phyloP scores from a whole-genome alignment of 129 eudicot species.

The Deinandra increscens region DNA sequence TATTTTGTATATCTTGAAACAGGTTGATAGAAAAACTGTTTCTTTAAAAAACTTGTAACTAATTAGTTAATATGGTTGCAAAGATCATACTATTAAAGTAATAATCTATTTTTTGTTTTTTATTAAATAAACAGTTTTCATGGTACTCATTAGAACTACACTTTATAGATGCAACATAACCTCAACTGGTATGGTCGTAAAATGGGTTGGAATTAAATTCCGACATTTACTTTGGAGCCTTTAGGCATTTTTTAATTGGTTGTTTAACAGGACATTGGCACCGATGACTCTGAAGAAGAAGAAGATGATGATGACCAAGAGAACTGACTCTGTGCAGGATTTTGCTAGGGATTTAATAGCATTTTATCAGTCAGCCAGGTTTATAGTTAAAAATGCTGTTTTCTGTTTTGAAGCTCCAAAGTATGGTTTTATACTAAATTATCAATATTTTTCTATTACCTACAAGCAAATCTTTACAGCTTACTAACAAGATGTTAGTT shows the following conservation, averaged over 20 bases:
- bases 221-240: background rate
- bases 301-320: conserved; percentile 28
- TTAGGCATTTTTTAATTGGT: background rate
- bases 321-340: background rate
- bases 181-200: background rate
- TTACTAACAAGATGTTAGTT: background rate
- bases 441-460: background rate
- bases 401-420: conserved; percentile 3
- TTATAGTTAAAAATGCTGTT: conserved; percentile 19
- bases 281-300: conserved; percentile 48
- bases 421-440: conserved; percentile 9
- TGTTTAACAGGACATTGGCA: conserved; percentile 40
- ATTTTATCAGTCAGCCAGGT: conserved; percentile 5
- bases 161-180: background rate
- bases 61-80: background rate
- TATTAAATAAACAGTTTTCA: background rate
- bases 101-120: background rate
- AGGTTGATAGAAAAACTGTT: background rate
- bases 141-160: background rate
- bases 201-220: background rate
- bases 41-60: background rate
- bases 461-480: background rate
- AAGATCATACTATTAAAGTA: background rate
- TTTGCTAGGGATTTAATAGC: conserved; percentile 3
- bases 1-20: background rate